A percentile compares a stretch with the other conserved stretches of the same genome.
Conservation (phyloP, 2,329 filamentous ascomycete species). For the Ceratocystis ficicola region DNA sequence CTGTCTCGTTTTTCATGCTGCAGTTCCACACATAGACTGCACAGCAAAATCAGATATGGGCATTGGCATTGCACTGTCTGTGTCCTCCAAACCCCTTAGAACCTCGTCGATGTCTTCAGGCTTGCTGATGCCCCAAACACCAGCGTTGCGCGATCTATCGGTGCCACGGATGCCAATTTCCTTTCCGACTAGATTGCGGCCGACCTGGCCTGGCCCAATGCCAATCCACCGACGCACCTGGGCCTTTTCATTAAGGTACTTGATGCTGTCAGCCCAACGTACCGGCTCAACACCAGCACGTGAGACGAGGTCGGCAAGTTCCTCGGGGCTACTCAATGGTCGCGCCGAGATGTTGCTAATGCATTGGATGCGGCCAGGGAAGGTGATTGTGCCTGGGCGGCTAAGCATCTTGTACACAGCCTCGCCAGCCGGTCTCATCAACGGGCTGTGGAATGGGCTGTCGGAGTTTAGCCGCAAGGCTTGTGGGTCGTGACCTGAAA, state of each 20-base stretch:
- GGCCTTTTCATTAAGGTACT: constrained; percentile 72
- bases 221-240: constrained; percentile 78
- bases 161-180: constrained; percentile 78
- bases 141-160: constrained; percentile 71
- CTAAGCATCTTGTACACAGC: constrained; percentile 60
- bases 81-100: constrained; percentile 52
- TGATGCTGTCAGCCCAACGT: constrained; percentile 86
- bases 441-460: constrained; percentile 78
- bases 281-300: constrained; percentile 84
- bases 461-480: constrained; percentile 79
- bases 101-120: constrained; percentile 63
- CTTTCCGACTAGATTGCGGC: constrained; percentile 84
- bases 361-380: constrained; percentile 63
- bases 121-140: constrained; percentile 83
- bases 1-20: background rate
- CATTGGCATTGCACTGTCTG: constrained; percentile 38
- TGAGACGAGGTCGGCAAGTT: constrained; percentile 68
- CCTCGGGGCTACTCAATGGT: constrained; percentile 60
- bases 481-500: constrained; percentile 80
- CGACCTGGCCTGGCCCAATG: constrained; percentile 87
- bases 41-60: constrained; percentile 27
- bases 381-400: constrained; percentile 54
- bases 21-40: constrained; percentile 10
- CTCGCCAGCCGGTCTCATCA: constrained; percentile 74
- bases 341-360: constrained; percentile 76